A percentile compares a stretch with the other conserved stretches of the same genome.
These are phyloP conservation scores for Penicillium cataractarum DNA, from an alignment of 495 filamentous ascomycete genomes.

Conservation along the genomic window DNA sequence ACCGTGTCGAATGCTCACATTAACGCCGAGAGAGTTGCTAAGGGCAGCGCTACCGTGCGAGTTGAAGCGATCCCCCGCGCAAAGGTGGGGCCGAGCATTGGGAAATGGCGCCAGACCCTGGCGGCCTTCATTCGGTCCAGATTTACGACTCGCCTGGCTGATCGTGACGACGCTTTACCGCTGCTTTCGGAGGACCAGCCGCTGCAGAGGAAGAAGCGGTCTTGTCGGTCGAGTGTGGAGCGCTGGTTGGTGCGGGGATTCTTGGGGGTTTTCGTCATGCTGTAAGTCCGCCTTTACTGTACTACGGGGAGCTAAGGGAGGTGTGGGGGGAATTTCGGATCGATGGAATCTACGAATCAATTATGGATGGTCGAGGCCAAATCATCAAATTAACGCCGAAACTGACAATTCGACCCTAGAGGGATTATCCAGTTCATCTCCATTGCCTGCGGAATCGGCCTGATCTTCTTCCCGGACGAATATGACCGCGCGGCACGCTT, in stretches of 20 bases:
- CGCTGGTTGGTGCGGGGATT: conserved; percentile 27
- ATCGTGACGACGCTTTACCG: conserved; percentile 23
- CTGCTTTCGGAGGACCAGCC: conserved; percentile 23
- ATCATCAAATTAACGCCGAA: background rate
- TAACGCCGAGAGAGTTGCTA: conserved; percentile 12
- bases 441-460: conserved; percentile 54
- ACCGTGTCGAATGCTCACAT: background rate
- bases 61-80: conserved; percentile 11
- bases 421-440: conserved; percentile 53
- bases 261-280: conserved; percentile 41
- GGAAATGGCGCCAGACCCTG: conserved; percentile 22
- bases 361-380: background rate
- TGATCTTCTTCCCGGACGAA: conserved; percentile 60
- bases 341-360: background rate
- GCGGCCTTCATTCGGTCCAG: conserved; percentile 19
- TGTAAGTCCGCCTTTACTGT: conserved; percentile 31
- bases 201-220: conserved; percentile 6
- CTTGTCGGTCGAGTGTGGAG: conserved; percentile 16
- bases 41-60: conserved; percentile 5
- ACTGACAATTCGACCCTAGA: conserved; percentile 25
- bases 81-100: conserved; percentile 20
- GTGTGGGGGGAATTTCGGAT: background rate
- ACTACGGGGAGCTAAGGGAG: background rate
- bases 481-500: conserved; percentile 49
- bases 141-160: conserved; percentile 15